Conservation (phyloP, 805 yeast genomes). For the Kuraishia capsulata region DNA sequence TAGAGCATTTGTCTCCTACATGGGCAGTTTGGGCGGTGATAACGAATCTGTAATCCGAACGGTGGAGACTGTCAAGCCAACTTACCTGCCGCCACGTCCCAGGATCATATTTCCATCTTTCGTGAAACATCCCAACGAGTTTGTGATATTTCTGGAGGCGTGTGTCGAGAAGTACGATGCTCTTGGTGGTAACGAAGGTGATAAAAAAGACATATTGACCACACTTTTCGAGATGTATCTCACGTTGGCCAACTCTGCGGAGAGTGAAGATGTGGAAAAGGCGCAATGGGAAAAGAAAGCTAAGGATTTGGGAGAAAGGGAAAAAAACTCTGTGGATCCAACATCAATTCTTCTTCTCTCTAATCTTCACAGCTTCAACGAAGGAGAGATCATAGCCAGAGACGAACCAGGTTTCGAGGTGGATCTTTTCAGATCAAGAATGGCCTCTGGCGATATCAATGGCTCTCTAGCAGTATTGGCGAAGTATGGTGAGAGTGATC, state of each 20-base stretch:
- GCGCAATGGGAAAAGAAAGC: conserved; percentile 68
- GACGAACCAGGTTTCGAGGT: conserved; percentile 35
- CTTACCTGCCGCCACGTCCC: conserved; percentile 90
- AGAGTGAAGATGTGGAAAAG: conserved; percentile 12
- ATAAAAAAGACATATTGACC: conserved; percentile 62
- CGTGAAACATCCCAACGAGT: conserved; percentile 77
- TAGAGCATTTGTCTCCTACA: conserved; percentile 48
- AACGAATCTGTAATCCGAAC: too few species aligned
- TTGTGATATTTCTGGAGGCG: conserved; percentile 88
- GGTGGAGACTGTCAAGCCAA: conserved; percentile 32
- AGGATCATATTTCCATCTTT: conserved; percentile 80
- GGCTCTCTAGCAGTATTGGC: conserved; percentile 50
- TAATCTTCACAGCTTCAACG: conserved; percentile 44
- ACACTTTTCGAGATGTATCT: conserved; percentile 81
- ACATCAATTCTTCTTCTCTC: conserved; percentile 47
- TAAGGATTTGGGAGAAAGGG: conserved; percentile 31
- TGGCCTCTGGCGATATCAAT: conserved; percentile 46
- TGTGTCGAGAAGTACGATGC: conserved; percentile 71
- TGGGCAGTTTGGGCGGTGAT: conserved; percentile 12
- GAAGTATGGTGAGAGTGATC: conserved; percentile 52
- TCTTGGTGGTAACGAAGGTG: conserved; percentile 63
- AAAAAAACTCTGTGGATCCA: conserved; percentile 43
- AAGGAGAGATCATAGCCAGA: conserved; percentile 34
- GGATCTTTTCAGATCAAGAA: conserved; percentile 57
- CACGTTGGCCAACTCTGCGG: conserved; percentile 35